A percentile compares a stretch with the other conserved stretches of the same genome.
These are phyloP conservation scores for Helichrysum umbraculigerum DNA, from an alignment of 129 eudicot species.

Conservation along the genomic window DNA sequence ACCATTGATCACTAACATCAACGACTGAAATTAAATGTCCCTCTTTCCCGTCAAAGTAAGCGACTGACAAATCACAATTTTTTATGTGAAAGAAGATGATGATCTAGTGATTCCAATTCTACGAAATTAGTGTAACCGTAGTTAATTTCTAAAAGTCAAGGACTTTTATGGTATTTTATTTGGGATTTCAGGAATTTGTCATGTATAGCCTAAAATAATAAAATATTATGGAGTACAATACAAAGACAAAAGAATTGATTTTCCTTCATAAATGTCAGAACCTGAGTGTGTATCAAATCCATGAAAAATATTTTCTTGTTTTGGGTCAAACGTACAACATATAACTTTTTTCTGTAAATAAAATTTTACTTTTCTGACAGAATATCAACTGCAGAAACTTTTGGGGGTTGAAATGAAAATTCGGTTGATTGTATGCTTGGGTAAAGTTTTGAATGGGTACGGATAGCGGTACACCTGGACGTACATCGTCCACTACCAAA, in stretches of 20 bases:
- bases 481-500: no score
- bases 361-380: neutral
- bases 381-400: neutral
- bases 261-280: conserved; percentile 11
- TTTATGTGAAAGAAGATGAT: no score
- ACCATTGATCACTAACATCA: no score
- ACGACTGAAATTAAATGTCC: no score
- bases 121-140: neutral
- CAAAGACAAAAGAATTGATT: neutral
- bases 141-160: neutral
- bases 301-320: neutral
- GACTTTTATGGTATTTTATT: no score
- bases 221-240: no score
- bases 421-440: neutral
- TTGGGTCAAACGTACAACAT: conserved; percentile 2
- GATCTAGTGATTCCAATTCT: no score
- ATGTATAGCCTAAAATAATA: neutral
- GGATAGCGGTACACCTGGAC: no score
- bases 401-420: conserved; percentile 1
- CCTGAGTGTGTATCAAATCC: neutral
- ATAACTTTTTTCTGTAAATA: neutral
- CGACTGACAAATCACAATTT: no score
- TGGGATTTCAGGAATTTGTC: no score
- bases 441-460: no score
- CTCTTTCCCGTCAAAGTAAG: no score